A percentile compares a stretch with the other conserved stretches of the same genome.
Conservation (phyloP, 208 protist species). For the Strigomonas oncopelti region DNA sequence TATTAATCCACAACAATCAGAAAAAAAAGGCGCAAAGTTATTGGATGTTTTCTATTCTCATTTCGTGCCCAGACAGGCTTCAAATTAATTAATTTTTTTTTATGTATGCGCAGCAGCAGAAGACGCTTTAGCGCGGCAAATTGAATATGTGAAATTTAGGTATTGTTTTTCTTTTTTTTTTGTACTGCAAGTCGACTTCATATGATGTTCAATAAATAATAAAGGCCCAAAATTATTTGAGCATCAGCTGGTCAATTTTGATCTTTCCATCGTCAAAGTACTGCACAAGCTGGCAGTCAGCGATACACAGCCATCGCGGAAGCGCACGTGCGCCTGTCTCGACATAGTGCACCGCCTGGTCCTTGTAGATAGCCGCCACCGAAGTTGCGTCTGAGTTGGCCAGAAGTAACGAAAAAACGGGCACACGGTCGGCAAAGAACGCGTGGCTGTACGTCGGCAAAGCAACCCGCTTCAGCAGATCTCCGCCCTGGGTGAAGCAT, state of each 20-base stretch:
- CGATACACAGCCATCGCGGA: neutral
- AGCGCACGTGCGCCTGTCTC: neutral
- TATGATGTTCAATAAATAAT: neutral
- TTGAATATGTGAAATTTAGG: neutral
- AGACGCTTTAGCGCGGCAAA: too few relatives aligned
- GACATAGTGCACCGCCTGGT: neutral
- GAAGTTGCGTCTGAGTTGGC: neutral
- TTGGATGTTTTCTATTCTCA: constrained; percentile 2
- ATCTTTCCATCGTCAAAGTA: neutral
- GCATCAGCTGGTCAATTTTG: neutral
- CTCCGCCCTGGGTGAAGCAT: neutral
- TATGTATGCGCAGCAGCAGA: too few relatives aligned
- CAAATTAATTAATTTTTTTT: too few relatives aligned
- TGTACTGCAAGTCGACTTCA: neutral
- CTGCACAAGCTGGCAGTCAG: neutral
- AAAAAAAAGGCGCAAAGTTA: neutral
- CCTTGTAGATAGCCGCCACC: neutral
- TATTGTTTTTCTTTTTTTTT: too few relatives aligned
- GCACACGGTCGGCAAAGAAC: neutral
- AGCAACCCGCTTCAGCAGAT: neutral
- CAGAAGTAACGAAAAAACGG: neutral
- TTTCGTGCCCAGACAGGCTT: too few relatives aligned
- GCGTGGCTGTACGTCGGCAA: neutral
- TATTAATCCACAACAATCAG: too few relatives aligned
- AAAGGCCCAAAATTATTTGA: neutral